A percentile compares a stretch with the other conserved stretches of the same genome.
These are phyloP conservation scores for Yarrowia divulgata DNA, from an alignment of 805 yeast genomes.

Conservation along the genomic window DNA sequence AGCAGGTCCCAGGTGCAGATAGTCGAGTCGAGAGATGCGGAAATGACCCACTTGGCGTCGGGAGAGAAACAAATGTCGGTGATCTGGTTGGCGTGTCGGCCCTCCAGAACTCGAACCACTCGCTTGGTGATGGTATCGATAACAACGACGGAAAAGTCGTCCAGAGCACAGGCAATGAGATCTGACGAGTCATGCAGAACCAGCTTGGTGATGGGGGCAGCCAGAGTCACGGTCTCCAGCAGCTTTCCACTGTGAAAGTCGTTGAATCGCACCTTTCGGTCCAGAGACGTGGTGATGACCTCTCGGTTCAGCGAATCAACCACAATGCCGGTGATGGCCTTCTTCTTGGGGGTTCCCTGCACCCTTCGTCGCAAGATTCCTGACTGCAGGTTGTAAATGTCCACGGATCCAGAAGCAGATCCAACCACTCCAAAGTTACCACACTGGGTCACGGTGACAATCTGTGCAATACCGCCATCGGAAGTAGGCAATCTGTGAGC, in stretches of 20 bases:
- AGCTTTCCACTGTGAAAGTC: slow-evolving; percentile 77
- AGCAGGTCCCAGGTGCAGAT: slow-evolving; percentile 97
- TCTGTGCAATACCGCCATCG: slow-evolving; percentile 78
- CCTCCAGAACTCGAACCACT: slow-evolving; percentile 85
- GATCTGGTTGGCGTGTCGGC: slow-evolving; percentile 81
- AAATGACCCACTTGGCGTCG: slow-evolving; percentile 93
- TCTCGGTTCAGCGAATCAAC: slow-evolving; percentile 89
- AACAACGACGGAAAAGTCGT: slow-evolving; percentile 82
- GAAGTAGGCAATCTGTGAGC: slow-evolving; percentile 70
- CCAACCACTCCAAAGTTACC: slow-evolving; percentile 96
- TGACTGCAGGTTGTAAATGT: slow-evolving; percentile 87
- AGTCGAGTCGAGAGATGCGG: slow-evolving; percentile 83
- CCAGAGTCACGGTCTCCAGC: slow-evolving; percentile 70
- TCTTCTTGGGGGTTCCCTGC: slow-evolving; percentile 64
- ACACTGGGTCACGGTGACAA: slow-evolving; percentile 85
- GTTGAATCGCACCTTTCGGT: slow-evolving; percentile 86
- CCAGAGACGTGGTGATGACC: slow-evolving; percentile 87
- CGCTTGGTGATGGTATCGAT: slow-evolving; percentile 82
- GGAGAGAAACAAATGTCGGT: slow-evolving; percentile 90
- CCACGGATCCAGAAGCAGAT: slow-evolving; percentile 83
- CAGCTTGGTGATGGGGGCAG: slow-evolving; percentile 79
- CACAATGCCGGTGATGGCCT: slow-evolving; percentile 85
- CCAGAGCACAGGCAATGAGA: slow-evolving; percentile 82
- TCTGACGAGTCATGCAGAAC: slow-evolving; percentile 84
- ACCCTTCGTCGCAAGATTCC: slow-evolving; percentile 80